phyloP scores from a whole-genome alignment of 768 basidiomycete species.

The Xerocomellus amylosporus region DNA sequence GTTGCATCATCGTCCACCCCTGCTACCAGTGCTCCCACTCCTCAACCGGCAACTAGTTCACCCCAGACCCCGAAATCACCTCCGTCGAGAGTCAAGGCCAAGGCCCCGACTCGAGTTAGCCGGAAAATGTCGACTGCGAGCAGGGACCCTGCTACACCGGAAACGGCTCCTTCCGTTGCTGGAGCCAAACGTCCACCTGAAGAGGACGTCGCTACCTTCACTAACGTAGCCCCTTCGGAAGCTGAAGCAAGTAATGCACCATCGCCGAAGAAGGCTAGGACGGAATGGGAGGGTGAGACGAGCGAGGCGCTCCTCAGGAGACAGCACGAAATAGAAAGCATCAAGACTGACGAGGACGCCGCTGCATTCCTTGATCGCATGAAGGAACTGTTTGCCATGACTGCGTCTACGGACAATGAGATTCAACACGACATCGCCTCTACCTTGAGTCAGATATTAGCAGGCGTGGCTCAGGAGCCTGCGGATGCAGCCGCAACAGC shows the following conservation, averaged over 20 bases:
- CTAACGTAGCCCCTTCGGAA: constrained; percentile 33
- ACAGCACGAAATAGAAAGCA: constrained; percentile 39
- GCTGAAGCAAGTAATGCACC: constrained; percentile 46
- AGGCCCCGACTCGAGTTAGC: constrained; percentile 25
- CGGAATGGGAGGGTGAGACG: constrained; percentile 64
- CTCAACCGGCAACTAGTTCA: constrained; percentile 45
- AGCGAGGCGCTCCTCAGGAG: constrained; percentile 47
- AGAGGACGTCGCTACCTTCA: constrained; percentile 31
- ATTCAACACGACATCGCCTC: constrained; percentile 50
- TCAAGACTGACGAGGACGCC: constrained; percentile 69
- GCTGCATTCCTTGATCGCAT: constrained; percentile 59
- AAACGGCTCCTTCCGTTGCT: constrained; percentile 30
- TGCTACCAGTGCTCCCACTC: constrained; percentile 41
- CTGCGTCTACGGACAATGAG: constrained; percentile 39
- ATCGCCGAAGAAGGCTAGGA: constrained; percentile 69
- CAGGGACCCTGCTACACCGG: constrained; percentile 34
- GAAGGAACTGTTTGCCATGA: constrained; percentile 59
- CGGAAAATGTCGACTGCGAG: constrained; percentile 34
- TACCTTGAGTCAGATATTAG: constrained; percentile 61
- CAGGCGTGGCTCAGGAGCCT: constrained; percentile 48
- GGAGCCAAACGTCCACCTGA: constrained; percentile 36
- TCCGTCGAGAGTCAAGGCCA: constrained; percentile 57
- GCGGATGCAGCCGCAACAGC: constrained; percentile 32
- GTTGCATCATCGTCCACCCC: constrained; percentile 49
- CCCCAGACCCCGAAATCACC: constrained; percentile 73